Evolutionary conservation across 352 stramenopile species (phyloP).

Genomic region (Phytophthora podocarpi): DNA sequence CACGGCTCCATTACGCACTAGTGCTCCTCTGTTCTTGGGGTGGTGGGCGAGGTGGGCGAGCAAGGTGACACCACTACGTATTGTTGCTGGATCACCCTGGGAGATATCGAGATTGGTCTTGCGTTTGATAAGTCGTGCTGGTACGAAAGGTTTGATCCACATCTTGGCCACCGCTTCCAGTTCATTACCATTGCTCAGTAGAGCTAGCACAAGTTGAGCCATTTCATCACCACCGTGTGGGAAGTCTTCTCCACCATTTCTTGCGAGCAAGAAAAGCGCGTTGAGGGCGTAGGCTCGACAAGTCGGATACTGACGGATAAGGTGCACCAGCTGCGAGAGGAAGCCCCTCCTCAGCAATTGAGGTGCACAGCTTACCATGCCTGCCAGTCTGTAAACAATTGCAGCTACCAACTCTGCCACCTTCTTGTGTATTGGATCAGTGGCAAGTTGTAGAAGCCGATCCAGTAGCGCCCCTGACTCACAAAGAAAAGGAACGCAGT

Average conservation of each 20-base stretch:
- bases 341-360: constrained; percentile 53
- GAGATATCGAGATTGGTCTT: constrained; percentile 33
- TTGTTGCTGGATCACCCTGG: constrained; percentile 32
- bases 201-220: constrained; percentile 41
- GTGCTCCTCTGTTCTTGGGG: constrained; percentile 53
- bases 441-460: constrained; percentile 45
- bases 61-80: constrained; percentile 61
- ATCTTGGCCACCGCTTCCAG: constrained; percentile 24
- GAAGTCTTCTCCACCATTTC: constrained; percentile 51
- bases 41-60: constrained; percentile 65
- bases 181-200: constrained; percentile 47
- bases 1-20: constrained; percentile 61
- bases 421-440: constrained; percentile 28
- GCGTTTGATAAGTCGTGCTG: constrained; percentile 14
- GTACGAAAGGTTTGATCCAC: constrained; percentile 21
- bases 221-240: constrained; percentile 71
- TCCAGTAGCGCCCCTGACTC: constrained; percentile 41
- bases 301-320: constrained; percentile 50
- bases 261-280: constrained; percentile 56
- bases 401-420: constrained; percentile 58
- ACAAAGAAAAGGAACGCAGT: constrained; percentile 54
- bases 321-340: constrained; percentile 49
- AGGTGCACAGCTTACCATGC: constrained; percentile 9
- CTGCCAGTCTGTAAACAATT: constrained; percentile 60
- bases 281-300: constrained; percentile 58